A percentile compares a stretch with the other conserved stretches of the same genome.
These are phyloP conservation scores for Tricholoma bakamatsutake DNA, from an alignment of 768 basidiomycete species.

Conservation along the genomic window DNA sequence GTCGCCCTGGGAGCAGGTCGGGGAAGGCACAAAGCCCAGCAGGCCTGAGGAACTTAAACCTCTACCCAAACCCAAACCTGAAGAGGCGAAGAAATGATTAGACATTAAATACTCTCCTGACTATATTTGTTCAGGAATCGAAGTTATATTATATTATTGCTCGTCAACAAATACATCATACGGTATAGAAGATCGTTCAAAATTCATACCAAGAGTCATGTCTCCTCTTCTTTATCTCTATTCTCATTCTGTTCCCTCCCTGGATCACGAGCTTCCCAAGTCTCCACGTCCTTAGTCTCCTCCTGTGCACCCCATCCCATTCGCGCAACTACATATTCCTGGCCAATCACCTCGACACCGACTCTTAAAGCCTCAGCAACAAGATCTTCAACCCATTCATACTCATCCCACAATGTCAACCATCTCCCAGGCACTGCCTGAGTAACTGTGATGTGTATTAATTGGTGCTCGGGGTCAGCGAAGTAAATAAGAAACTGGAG, in stretches of 20 bases:
- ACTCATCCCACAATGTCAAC: slow-evolving; percentile 86
- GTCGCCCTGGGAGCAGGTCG: slow-evolving; percentile 95
- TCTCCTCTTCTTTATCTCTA: slow-evolving; percentile 17
- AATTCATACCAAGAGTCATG: slow-evolving; percentile 30
- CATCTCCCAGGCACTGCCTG: slow-evolving; percentile 82
- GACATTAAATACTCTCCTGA: not conserved
- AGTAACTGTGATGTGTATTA: slow-evolving; percentile 72
- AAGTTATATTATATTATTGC: slow-evolving; percentile 3
- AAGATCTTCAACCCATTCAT: slow-evolving; percentile 95
- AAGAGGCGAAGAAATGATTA: slow-evolving; percentile 70
- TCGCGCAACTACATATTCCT: slow-evolving; percentile 81
- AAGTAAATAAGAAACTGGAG: slow-evolving; percentile 71
- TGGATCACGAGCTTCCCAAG: slow-evolving; percentile 8
- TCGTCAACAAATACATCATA: slow-evolving; percentile 1
- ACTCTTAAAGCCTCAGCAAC: slow-evolving; percentile 83
- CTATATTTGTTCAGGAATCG: not conserved
- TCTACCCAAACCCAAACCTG: slow-evolving; percentile 66
- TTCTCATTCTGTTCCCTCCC: slow-evolving; percentile 6
- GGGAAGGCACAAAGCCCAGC: slow-evolving; percentile 45
- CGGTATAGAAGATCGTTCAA: slow-evolving; percentile 2
- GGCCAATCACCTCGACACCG: slow-evolving; percentile 86
- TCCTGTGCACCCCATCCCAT: slow-evolving; percentile 67
- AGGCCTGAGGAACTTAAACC: slow-evolving; percentile 72
- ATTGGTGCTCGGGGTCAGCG: slow-evolving; percentile 72
- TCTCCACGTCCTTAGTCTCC: slow-evolving; percentile 3